Conservation (phyloP, 2,329 filamentous ascomycete genomes). For the Fusarium brachygibbosum region DNA sequence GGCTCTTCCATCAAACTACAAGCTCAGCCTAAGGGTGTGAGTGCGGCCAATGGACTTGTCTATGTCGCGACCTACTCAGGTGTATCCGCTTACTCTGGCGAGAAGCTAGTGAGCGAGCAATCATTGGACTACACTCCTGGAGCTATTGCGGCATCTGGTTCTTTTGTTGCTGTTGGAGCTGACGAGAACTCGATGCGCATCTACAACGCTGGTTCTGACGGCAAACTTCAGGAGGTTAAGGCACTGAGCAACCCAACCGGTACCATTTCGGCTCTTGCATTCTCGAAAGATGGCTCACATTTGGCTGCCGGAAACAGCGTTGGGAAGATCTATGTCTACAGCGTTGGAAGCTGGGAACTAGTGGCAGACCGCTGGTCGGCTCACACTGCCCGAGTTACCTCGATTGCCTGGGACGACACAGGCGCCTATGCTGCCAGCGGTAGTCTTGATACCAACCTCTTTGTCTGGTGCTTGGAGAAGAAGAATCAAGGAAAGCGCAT, state of each 20-base stretch:
- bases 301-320: slow-evolving; percentile 86
- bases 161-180: slow-evolving; percentile 79
- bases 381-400: slow-evolving; percentile 70
- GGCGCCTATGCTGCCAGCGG: slow-evolving; percentile 87
- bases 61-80: slow-evolving; percentile 70
- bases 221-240: slow-evolving; percentile 66
- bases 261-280: slow-evolving; percentile 82
- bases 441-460: slow-evolving; percentile 90
- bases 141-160: slow-evolving; percentile 77
- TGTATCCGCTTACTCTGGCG: slow-evolving; percentile 69
- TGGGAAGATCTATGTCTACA: slow-evolving; percentile 89
- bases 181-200: slow-evolving; percentile 81
- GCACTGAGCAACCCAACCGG: slow-evolving; percentile 78
- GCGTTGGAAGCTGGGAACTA: slow-evolving; percentile 72
- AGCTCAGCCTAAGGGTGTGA: slow-evolving; percentile 84
- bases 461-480: slow-evolving; percentile 88
- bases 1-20: slow-evolving; percentile 76
- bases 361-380: slow-evolving; percentile 81
- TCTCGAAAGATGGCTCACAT: slow-evolving; percentile 81
- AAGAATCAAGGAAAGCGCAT: slow-evolving; percentile 84
- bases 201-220: slow-evolving; percentile 70
- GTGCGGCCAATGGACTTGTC: slow-evolving; percentile 64
- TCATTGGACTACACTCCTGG: slow-evolving; percentile 75
- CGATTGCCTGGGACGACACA: slow-evolving; percentile 80
- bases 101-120: slow-evolving; percentile 70